Evolutionary conservation across 2,329 filamentous ascomycete genomes (phyloP).

Genomic region (Bertia moriformis): DNA sequence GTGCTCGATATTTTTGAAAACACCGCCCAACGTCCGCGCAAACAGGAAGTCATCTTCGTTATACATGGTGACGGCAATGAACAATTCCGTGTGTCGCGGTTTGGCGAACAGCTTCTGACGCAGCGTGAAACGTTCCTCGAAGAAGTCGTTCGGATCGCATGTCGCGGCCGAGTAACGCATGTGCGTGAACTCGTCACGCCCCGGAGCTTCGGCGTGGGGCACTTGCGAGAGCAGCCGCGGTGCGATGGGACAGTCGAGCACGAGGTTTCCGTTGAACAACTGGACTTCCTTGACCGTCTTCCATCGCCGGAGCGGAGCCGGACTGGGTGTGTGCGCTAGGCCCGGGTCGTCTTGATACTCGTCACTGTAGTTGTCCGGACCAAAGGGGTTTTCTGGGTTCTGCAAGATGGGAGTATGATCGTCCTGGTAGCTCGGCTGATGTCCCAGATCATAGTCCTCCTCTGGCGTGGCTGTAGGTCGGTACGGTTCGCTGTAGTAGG

Average conservation of each 20-base stretch:
- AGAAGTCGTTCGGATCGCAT: slow-evolving; percentile 81
- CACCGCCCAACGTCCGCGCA: slow-evolving; percentile 85
- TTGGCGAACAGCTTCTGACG: slow-evolving; percentile 87
- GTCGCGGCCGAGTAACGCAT: slow-evolving; percentile 92
- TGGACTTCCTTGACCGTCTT: slow-evolving; percentile 99
- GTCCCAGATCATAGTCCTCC: slow-evolving; percentile 42
- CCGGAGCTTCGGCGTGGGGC: slow-evolving; percentile 59
- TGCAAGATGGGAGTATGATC: slow-evolving; percentile 40
- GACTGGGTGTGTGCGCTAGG: slow-evolving; percentile 3
- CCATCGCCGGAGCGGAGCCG: slow-evolving; percentile 60
- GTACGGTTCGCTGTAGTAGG: slow-evolving; percentile 74
- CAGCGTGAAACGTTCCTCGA: slow-evolving; percentile 76
- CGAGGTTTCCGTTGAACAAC: slow-evolving; percentile 88
- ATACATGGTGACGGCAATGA: slow-evolving; percentile 97
- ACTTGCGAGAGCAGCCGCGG: slow-evolving; percentile 76
- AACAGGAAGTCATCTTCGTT: slow-evolving; percentile 97
- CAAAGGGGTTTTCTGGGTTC: slow-evolving; percentile 53
- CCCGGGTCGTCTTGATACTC: slow-evolving; percentile 27
- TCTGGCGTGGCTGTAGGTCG: slow-evolving; percentile 49
- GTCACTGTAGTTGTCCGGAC: slow-evolving; percentile 46
- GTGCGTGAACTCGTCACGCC: slow-evolving; percentile 74
- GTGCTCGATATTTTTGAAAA: slow-evolving; percentile 97
- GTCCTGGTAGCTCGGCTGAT: slow-evolving; percentile 30
- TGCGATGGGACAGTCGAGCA: slow-evolving; percentile 90
- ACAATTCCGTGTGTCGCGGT: slow-evolving; percentile 80